These are phyloP conservation scores for Trichothecium roseum DNA, from an alignment of 2,329 filamentous ascomycete species.

Conservation along the genomic window DNA sequence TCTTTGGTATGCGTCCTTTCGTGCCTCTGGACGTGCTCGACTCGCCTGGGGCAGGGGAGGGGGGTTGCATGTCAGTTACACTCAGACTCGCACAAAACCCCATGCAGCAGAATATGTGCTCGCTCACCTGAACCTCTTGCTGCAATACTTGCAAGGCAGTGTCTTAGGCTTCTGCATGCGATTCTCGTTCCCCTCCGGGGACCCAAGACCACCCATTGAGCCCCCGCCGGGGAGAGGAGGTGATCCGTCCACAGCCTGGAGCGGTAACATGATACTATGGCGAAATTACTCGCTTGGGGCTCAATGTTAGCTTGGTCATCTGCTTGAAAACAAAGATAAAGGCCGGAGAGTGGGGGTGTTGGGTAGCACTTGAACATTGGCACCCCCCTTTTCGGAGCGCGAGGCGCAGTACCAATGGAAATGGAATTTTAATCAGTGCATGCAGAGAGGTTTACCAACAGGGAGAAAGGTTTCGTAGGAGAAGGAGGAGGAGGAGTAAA, in stretches of 20 bases:
- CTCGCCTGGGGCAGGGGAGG: constrained; percentile 35
- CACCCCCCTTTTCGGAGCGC: too few relatives aligned
- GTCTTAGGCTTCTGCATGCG: constrained; percentile 52
- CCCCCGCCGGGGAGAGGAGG: constrained; percentile 16
- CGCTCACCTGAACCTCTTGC: constrained; percentile 52
- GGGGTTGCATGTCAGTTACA: constrained; percentile 2
- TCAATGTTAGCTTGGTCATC: neutral
- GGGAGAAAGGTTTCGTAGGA: too few relatives aligned
- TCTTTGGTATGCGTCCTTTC: constrained; percentile 56
- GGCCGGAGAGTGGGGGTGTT: neutral
- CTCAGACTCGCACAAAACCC: neutral
- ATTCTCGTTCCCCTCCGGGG: constrained; percentile 37
- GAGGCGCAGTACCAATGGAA: too few relatives aligned
- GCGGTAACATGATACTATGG: constrained; percentile 35
- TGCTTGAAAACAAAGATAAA: neutral
- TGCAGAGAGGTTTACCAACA: too few relatives aligned
- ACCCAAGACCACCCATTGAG: constrained; percentile 14
- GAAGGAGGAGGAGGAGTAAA: too few relatives aligned
- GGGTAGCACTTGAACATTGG: neutral
- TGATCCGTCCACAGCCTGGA: constrained; percentile 41
- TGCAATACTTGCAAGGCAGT: constrained; percentile 52
- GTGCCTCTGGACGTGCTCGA: constrained; percentile 55
- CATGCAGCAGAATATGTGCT: constrained; percentile 5
- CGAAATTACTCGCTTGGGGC: neutral
- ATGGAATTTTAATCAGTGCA: too few relatives aligned